Conservation (phyloP, 2,329 filamentous ascomycete genomes). For the Paracoccidioides brasiliensis region DNA sequence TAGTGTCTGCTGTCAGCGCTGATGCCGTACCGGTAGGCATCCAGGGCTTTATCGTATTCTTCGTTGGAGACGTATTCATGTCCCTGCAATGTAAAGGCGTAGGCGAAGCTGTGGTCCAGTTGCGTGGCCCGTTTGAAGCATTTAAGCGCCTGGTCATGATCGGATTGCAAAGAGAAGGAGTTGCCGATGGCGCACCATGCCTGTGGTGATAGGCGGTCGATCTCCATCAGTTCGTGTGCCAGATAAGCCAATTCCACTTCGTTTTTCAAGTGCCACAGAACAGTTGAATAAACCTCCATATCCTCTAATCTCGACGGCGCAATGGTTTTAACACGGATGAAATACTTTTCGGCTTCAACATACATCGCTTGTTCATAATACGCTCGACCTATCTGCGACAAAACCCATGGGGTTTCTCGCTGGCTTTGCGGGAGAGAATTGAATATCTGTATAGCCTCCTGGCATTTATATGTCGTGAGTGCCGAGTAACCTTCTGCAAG, state of each 20-base stretch:
- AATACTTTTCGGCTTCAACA: slow-evolving; percentile 73
- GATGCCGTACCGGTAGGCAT: slow-evolving; percentile 75
- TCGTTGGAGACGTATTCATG: slow-evolving; percentile 94
- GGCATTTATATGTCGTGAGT: slow-evolving; percentile 64
- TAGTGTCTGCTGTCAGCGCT: slow-evolving; percentile 81
- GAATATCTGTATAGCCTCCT: slow-evolving; percentile 63
- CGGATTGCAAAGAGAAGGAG: slow-evolving; percentile 79
- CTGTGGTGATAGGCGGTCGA: slow-evolving; percentile 78
- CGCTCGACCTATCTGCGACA: slow-evolving; percentile 79
- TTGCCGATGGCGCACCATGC: slow-evolving; percentile 95
- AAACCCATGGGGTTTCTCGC: slow-evolving; percentile 83
- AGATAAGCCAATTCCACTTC: slow-evolving; percentile 86
- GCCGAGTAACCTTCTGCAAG: slow-evolving; percentile 68
- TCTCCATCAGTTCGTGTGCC: slow-evolving; percentile 77
- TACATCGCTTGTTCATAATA: slow-evolving; percentile 86
- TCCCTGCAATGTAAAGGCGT: slow-evolving; percentile 88
- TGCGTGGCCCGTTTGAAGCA: slow-evolving; percentile 94
- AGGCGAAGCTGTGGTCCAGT: slow-evolving; percentile 78
- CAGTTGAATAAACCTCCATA: slow-evolving; percentile 96
- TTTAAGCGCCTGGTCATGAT: slow-evolving; percentile 85
- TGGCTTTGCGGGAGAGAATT: slow-evolving; percentile 58
- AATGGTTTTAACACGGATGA: slow-evolving; percentile 62
- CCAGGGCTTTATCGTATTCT: slow-evolving; percentile 88
- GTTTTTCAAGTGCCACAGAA: slow-evolving; percentile 95
- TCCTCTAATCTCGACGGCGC: slow-evolving; percentile 76